phyloP scores from a whole-genome alignment of 179 eudicot genomes.

The Corrigiola litoralis region DNA sequence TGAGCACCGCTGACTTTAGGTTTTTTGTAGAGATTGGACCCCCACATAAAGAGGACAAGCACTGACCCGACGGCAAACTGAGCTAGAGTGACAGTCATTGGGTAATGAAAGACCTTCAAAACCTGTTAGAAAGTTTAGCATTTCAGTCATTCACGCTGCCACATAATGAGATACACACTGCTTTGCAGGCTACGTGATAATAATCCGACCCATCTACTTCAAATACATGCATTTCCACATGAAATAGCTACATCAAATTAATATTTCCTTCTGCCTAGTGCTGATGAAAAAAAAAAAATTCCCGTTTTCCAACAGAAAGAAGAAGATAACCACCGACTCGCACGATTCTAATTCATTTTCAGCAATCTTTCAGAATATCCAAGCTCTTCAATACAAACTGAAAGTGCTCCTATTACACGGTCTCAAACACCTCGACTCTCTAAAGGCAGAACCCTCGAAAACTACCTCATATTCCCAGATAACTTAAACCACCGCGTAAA shows the following conservation, averaged over 20 bases:
- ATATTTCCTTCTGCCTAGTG: no score
- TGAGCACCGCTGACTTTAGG: conserved; percentile 79
- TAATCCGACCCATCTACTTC: background rate
- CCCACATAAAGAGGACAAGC: conserved; percentile 76
- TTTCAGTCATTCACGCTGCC: background rate
- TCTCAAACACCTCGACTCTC: no score
- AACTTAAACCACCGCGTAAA: no score
- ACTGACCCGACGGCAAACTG: conserved; percentile 86
- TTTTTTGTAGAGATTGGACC: conserved; percentile 64
- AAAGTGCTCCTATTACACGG: no score
- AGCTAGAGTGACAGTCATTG: conserved; percentile 60
- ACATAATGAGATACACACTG: background rate
- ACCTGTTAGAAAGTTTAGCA: conserved; percentile 45
- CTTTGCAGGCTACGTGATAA: background rate
- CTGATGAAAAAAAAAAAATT: no score
- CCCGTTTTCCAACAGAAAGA: background rate
- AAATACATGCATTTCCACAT: background rate
- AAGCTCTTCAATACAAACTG: no score
- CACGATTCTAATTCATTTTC: no score
- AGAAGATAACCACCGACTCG: no score
- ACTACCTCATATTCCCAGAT: no score
- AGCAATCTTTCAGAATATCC: no score
- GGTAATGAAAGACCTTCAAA: conserved; percentile 69
- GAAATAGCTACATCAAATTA: background rate
- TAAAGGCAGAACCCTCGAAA: no score